Conservation (phyloP, 2,329 filamentous ascomycete genomes). For the Corniculantispora saksenae region DNA sequence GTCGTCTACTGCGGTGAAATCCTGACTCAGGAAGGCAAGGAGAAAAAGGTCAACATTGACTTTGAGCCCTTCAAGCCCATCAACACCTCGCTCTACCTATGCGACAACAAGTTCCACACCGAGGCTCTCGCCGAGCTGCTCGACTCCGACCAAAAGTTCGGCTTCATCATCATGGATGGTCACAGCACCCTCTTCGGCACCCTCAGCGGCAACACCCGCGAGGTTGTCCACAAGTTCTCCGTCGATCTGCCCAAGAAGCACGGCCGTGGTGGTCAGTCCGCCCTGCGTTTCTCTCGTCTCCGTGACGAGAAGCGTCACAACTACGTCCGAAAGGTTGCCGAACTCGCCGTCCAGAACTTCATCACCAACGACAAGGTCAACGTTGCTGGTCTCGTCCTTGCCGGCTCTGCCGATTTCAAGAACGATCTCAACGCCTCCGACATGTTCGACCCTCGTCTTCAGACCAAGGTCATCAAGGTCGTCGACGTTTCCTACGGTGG, state of each 20-base stretch:
- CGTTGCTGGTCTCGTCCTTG: conserved; percentile 90
- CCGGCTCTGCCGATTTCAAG: conserved; percentile 98
- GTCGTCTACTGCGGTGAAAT: conserved; percentile 99
- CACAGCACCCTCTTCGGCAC: conserved; percentile 98
- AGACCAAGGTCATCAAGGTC: conserved; percentile 97
- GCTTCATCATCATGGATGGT: conserved; percentile 99
- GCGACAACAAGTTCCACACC: conserved; percentile 99
- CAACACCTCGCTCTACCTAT: conserved; percentile 98
- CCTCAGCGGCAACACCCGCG: conserved; percentile 93
- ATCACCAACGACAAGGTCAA: conserved; percentile 99
- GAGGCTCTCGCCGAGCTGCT: conserved; percentile 95
- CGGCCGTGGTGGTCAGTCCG: conserved; percentile 99
- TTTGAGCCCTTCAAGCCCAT: conserved; percentile 99
- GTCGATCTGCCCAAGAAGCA: conserved; percentile 99
- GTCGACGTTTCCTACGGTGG: conserved; percentile 98
- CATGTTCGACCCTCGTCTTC: conserved; percentile 90
- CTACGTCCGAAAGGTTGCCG: conserved; percentile 98
- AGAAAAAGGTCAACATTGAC: conserved; percentile 99
- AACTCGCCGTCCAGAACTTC: conserved; percentile 97
- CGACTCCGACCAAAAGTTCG: conserved; percentile 98
- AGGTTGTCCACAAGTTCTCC: conserved; percentile 95
- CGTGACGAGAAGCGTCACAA: conserved; percentile 99
- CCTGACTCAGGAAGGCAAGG: conserved; percentile 96
- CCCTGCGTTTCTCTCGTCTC: conserved; percentile 97
- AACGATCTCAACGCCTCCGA: conserved; percentile 98